Evolutionary conservation across 2,329 filamentous ascomycete species (phyloP).

Genomic region (Trichoderma semiorbis): DNA sequence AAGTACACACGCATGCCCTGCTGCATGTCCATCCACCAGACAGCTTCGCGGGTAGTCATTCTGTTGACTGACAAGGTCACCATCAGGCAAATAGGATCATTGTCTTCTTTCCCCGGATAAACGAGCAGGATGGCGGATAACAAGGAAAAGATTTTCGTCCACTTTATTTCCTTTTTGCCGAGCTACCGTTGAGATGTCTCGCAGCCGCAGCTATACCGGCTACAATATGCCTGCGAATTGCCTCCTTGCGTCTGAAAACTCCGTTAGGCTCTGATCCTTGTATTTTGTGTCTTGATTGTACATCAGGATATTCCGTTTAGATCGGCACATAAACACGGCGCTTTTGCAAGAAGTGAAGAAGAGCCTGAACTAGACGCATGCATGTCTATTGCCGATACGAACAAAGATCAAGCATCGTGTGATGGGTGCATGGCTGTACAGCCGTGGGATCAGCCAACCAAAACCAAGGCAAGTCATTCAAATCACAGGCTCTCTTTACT

Average conservation of each 20-base stretch:
- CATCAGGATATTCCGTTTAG: not conserved
- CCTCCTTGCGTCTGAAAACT: not conserved
- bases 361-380: not conserved
- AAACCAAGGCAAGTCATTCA: not conserved
- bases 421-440: not conserved
- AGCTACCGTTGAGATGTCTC: not conserved
- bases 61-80: not conserved
- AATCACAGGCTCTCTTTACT: not conserved
- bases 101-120: slow-evolving; percentile 1
- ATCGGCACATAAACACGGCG: not conserved
- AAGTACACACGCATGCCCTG: slow-evolving; percentile 5
- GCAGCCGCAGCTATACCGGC: not conserved
- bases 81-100: slow-evolving; percentile 17
- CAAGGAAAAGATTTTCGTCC: not conserved
- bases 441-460: not conserved
- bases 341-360: not conserved
- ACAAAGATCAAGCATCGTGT: not conserved
- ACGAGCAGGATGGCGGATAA: not conserved
- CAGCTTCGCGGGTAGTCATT: not conserved
- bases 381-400: slow-evolving; percentile 4
- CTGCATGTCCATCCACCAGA: slow-evolving; percentile 16
- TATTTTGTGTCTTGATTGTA: not conserved
- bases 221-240: not conserved
- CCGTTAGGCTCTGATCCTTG: not conserved
- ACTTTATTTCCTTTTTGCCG: not conserved